Conservation (phyloP, 768 basidiomycete genomes). For the Leucocoprinus leucothites region DNA sequence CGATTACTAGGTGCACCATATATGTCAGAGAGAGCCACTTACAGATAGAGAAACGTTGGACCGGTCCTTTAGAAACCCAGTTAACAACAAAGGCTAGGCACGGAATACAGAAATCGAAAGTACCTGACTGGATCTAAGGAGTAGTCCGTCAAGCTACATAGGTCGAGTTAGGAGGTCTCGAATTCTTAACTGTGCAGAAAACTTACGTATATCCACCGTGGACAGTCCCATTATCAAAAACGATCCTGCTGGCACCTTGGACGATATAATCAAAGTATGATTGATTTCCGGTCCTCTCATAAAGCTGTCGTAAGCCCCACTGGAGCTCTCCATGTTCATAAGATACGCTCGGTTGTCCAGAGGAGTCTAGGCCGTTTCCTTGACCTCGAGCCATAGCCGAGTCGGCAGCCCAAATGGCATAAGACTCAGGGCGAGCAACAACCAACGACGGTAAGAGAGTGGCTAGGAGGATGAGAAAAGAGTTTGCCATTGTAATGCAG, state of each 20-base stretch:
- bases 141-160: slow-evolving; percentile 27
- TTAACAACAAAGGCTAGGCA: not conserved
- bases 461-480: not conserved
- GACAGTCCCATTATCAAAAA: slow-evolving; percentile 34
- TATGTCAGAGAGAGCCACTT: slow-evolving; percentile 3
- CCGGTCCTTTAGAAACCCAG: slow-evolving; percentile 27
- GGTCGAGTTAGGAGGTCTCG: not conserved
- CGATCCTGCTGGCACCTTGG: slow-evolving; percentile 35
- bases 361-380: slow-evolving; percentile 36
- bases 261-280: slow-evolving; percentile 41
- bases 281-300: slow-evolving; percentile 36
- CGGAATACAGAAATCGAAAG: not conserved
- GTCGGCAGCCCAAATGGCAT: slow-evolving; percentile 45
- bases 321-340: slow-evolving; percentile 25
- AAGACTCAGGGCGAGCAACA: slow-evolving; percentile 31
- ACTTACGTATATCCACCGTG: slow-evolving; percentile 36
- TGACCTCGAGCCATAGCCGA: slow-evolving; percentile 41
- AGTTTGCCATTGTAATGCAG: not conserved
- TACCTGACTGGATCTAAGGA: slow-evolving; percentile 34
- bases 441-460: not conserved
- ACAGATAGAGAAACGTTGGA: slow-evolving; percentile 37
- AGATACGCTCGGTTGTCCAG: slow-evolving; percentile 10
- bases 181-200: no score
- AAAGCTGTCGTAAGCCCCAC: slow-evolving; percentile 37
- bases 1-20: not conserved